Evolutionary conservation across 495 filamentous ascomycete genomes (phyloP), one percentile per base, ranked within the genome.

Genomic region (Apiosordaria backusii): DNA sequence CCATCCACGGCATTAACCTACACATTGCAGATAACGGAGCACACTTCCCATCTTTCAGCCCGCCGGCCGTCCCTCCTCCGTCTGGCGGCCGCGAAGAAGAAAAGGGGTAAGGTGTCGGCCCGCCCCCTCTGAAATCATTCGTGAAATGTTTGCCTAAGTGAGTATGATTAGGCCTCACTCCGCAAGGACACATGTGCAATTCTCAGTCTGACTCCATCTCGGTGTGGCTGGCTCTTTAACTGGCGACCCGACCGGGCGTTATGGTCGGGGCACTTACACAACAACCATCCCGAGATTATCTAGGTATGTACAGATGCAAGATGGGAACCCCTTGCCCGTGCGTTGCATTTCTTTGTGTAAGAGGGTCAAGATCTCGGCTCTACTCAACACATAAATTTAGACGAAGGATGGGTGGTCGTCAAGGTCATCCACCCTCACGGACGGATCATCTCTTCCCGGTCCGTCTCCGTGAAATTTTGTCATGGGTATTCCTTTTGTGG

Each of bases 21-120:
- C 26, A 61, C n/a, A 61, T 61, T 61, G 27, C 24, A 61, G 26
- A 61, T 61, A 61, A 61, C 59, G 59, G 59, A 61, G 15, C 59
- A 27, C n/a, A n/a, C n/a, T n/a, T 45, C 25, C 19, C 59, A 19
- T 6, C 18, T 27, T 61, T 61, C 59, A 61, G 24, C 59, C 59
- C 59, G 27, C 18, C 59, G 25, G 18, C 55, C 19, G 55, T 24
- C 55, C 27, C 27, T 29, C 27, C 27, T 4, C 50, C 50, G 50
- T 18, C n/a, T 55, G 16, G 52, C 52, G 52, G 59, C 59, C 25
- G 26, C 18, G 21, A 45, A 29, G 19, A 9, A 45, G 35, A 45
- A 45, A 29, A 45, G 35, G 35, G 35, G 35, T 13, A 45, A 45
- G 35, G 35, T 15, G 13, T 45, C 35, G 35, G 35, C 16, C 9